Percentiles rank a stretch among this genome's conserved stretches.
phyloP scores from a whole-genome alignment of 768 basidiomycete species.

The Termitomyces sp. region DNA sequence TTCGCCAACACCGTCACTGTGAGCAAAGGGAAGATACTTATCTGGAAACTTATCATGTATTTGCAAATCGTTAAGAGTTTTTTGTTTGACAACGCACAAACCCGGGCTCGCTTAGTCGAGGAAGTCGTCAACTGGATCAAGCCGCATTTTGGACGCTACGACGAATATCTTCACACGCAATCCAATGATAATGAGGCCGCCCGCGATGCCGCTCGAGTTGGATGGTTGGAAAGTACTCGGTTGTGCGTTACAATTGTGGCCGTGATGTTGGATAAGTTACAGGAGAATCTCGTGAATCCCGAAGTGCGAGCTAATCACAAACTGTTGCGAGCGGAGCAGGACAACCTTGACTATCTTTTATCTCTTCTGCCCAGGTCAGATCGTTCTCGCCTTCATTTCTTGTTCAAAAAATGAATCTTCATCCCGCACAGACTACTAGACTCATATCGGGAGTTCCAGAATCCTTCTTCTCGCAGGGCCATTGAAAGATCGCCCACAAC shows the following conservation, averaged over 20 bases:
- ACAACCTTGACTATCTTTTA: conserved; percentile 84
- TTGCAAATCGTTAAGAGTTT: conserved; percentile 87
- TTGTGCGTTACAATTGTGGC: conserved; percentile 86
- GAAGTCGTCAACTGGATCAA: conserved; percentile 92
- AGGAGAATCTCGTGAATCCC: conserved; percentile 71
- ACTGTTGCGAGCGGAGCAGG: conserved; percentile 74
- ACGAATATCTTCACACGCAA: conserved; percentile 66
- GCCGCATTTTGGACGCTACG: conserved; percentile 88
- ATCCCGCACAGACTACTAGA: conserved; percentile 60
- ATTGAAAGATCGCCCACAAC: conserved; percentile 65
- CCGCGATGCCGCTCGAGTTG: conserved; percentile 71
- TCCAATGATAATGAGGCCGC: conserved; percentile 60
- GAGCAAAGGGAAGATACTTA: conserved; percentile 80
- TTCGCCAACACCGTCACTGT: conserved; percentile 81
- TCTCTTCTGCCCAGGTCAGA: conserved; percentile 74
- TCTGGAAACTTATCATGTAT: conserved; percentile 93
- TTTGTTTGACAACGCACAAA: conserved; percentile 77
- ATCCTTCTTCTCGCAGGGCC: conserved; percentile 54
- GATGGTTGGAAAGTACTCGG: conserved; percentile 88
- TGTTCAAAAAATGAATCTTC: conserved; percentile 2
- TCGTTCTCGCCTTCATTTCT: conserved; percentile 12
- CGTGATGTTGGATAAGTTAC: conserved; percentile 86
- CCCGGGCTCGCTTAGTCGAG: conserved; percentile 77
- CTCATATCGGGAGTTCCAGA: conserved; percentile 82
- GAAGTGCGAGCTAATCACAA: conserved; percentile 53